Percentiles rank a stretch among this genome's conserved stretches.
These are phyloP conservation scores for Theileria equi DNA, from an alignment of 169 alveolate genomes.

Conservation along the genomic window DNA sequence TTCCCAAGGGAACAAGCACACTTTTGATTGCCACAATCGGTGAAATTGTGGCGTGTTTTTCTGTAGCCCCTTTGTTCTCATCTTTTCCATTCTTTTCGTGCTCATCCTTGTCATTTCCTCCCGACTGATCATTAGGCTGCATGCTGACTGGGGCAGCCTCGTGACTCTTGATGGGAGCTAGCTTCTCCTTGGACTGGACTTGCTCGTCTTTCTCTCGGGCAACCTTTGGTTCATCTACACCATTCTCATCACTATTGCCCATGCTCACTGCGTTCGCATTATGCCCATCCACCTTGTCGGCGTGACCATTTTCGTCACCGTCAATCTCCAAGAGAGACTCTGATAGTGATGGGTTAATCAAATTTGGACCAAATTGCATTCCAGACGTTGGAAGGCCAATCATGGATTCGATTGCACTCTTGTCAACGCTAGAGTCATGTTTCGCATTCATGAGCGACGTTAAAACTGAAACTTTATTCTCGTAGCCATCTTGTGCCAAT, in stretches of 20 bases:
- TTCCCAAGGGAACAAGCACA: slow-evolving; percentile 5
- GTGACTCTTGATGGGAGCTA: no score
- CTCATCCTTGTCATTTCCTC: no score
- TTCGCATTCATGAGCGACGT: slow-evolving; percentile 7
- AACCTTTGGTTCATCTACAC: not conserved
- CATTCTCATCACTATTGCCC: not conserved
- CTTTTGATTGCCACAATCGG: no score
- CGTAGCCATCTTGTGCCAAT: slow-evolving; percentile 22
- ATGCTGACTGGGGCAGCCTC: no score
- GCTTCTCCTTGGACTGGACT: no score
- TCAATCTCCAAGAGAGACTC: no score
- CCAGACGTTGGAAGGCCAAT: not conserved
- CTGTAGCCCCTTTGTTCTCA: no score
- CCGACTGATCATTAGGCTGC: no score
- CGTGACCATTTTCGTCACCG: not conserved
- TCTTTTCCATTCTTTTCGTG: no score
- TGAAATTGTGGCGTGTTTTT: no score
- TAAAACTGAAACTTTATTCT: not conserved
- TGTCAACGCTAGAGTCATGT: slow-evolving; percentile 1
- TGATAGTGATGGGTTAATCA: no score
- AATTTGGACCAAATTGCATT: not conserved
- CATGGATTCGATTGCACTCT: not conserved
- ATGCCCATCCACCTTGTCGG: not conserved
- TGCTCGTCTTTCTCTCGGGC: no score
- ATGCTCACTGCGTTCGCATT: not conserved